Conservation (phyloP, 2,329 filamentous ascomycete genomes). For the Arthroderma sp. region DNA sequence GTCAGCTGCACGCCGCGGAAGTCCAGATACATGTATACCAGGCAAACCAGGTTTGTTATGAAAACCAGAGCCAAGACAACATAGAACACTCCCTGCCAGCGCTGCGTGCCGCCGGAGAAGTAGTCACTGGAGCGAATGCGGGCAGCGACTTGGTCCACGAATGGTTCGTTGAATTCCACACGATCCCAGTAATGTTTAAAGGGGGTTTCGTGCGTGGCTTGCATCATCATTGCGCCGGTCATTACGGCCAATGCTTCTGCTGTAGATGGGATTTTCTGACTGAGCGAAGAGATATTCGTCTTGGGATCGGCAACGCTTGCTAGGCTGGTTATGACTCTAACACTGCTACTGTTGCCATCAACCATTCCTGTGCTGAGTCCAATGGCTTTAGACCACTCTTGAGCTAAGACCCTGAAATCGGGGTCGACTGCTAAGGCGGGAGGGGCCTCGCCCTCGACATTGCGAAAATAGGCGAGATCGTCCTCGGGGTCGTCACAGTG, state of each 20-base stretch:
- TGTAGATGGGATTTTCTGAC: slow-evolving; percentile 48
- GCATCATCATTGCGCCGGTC: slow-evolving; percentile 51
- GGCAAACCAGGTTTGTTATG: slow-evolving; percentile 51
- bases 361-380: slow-evolving; percentile 43
- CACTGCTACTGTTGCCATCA: slow-evolving; percentile 46
- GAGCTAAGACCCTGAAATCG: slow-evolving; percentile 45
- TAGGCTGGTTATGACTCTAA: slow-evolving; percentile 45
- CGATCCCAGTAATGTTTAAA: slow-evolving; percentile 38
- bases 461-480: slow-evolving; percentile 41
- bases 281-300: slow-evolving; percentile 26
- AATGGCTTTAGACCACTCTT: slow-evolving; percentile 42
- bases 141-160: slow-evolving; percentile 46
- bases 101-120: slow-evolving; percentile 48
- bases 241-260: slow-evolving; percentile 62
- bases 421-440: slow-evolving; percentile 14
- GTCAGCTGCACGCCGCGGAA: slow-evolving; percentile 49
- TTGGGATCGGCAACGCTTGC: slow-evolving; percentile 28
- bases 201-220: slow-evolving; percentile 45
- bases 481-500: slow-evolving; percentile 49
- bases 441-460: slow-evolving; percentile 14
- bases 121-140: slow-evolving; percentile 54
- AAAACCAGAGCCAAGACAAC: slow-evolving; percentile 53
- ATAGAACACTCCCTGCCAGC: slow-evolving; percentile 56
- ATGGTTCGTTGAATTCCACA: slow-evolving; percentile 23
- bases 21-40: slow-evolving; percentile 48